These are phyloP conservation scores for Citrullus amarus DNA, from an alignment of 306 rosid species.

Conservation along the genomic window DNA sequence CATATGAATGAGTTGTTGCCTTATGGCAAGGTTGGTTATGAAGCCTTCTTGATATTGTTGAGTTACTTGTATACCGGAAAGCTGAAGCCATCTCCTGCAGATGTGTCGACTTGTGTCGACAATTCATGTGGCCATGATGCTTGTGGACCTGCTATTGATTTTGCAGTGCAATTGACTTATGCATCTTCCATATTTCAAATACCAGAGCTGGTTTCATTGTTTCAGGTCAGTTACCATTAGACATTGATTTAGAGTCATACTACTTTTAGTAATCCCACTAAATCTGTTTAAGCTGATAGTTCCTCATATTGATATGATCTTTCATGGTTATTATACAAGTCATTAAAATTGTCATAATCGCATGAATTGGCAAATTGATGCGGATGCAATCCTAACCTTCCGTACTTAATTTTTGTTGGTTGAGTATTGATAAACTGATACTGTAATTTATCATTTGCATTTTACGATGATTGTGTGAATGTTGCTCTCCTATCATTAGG, in stretches of 20 bases:
- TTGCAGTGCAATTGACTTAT: slow-evolving; percentile 38
- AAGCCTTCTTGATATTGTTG: slow-evolving; percentile 38
- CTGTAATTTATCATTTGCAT: background rate
- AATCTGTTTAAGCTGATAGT: background rate
- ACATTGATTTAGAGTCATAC: background rate
- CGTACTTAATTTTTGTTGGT: background rate
- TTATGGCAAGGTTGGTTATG: slow-evolving; percentile 37
- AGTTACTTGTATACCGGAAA: slow-evolving; percentile 37
- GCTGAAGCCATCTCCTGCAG: slow-evolving; percentile 33
- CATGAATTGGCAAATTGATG: background rate
- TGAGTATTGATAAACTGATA: background rate
- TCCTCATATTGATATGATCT: background rate
- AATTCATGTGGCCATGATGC: slow-evolving; percentile 35
- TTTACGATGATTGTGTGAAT: background rate
- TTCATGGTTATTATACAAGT: background rate
- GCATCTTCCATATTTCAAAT: slow-evolving; percentile 37
- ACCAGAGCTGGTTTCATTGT: slow-evolving; percentile 34
- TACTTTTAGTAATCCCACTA: background rate
- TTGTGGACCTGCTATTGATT: slow-evolving; percentile 42
- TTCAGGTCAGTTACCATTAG: slow-evolving; percentile 28
- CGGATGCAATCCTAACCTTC: background rate
- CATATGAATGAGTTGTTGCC: slow-evolving; percentile 29
- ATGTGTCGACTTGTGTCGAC: slow-evolving; percentile 46
- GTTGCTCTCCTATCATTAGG: background rate
- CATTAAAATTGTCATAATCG: background rate